Evolutionary conservation across 2,329 filamentous ascomycete genomes (phyloP), one percentile per base, ranked within the genome.

Genomic region (Exophiala aquamarina): DNA sequence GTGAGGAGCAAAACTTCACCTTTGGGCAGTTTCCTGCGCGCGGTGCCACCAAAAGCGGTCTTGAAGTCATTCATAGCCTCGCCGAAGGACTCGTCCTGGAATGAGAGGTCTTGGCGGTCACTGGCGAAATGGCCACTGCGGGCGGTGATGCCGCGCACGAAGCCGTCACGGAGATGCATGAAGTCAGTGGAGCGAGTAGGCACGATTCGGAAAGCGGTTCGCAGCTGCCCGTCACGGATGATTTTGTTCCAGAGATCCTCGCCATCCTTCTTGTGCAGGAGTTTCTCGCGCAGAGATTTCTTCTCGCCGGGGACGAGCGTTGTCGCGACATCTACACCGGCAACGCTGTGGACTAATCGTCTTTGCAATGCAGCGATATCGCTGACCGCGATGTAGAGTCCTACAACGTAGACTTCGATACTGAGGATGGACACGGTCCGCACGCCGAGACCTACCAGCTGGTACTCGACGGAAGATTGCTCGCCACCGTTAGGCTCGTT

Each of bases 171-270:
- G 53, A 98, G 69, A 66, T 98, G 93, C 56, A 85, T 82, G 68
- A 96, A 97, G 68, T 97, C 91, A 14, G 93, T 98, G 67, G 94
- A 90, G 29, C 89, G 79, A n/a, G 89, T 90, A 0, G 93, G 93
- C 2, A 92, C 83, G 54, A 98, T 86, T 36, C 92, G 81, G 70
- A 95, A 83, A 0, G 84, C 80, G 19, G 84, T 92, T 44, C 89
- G 77, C n/a, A 92, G 81, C 0, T 82, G 78, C 3, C 81, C 76
- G 0, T 83, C 73, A 48, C 75, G 73, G 19, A 97, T 70, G 2
- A 95, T 74, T 11, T 77, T 71, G 34, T 83, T 77, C 90, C 91
- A 96, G 26, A 88, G 79, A 56, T 81, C 75, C 56, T 87, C 85
- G 54, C 88, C 84, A 56, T 79, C 73, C 21, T 74, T 72, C 0